Evolutionary conservation across 2,329 filamentous ascomycete genomes (phyloP).

Genomic region (Talaromyces piceae): DNA sequence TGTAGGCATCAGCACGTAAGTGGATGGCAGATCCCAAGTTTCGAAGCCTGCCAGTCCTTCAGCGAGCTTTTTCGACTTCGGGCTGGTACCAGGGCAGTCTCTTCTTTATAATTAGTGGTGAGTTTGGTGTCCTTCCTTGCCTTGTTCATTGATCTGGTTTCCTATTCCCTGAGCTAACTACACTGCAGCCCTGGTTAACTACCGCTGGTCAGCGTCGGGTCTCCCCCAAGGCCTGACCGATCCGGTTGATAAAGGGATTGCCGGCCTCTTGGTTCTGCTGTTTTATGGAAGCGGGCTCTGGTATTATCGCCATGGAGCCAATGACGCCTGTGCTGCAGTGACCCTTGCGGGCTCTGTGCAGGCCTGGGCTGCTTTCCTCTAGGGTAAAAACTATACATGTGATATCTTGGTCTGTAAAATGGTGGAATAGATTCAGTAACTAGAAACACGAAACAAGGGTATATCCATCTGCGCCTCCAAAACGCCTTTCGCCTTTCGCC

Average conservation of each 20-base stretch:
- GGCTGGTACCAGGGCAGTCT: constrained; percentile 25
- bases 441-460: constrained; percentile 5
- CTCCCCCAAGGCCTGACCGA: constrained; percentile 16
- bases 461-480: background rate
- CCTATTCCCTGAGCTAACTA: background rate
- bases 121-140: background rate
- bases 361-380: constrained; percentile 4
- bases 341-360: background rate
- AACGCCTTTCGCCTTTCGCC: background rate
- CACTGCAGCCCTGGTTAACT: constrained; percentile 20
- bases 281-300: constrained; percentile 24
- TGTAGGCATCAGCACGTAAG: constrained; percentile 15
- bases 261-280: constrained; percentile 18
- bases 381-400: background rate
- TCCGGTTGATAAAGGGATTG: constrained; percentile 23
- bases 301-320: constrained; percentile 23
- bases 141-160: background rate
- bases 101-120: constrained; percentile 19
- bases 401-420: background rate
- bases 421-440: background rate
- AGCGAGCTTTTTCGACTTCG: constrained; percentile 14
- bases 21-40: constrained; percentile 20
- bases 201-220: constrained; percentile 19
- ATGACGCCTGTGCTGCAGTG: constrained; percentile 12
- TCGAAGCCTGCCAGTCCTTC: constrained; percentile 13